Evolutionary conservation across 345 rosid genomes (phyloP), one percentile per base, ranked within the genome.

Genomic region (Rhodomyrtus tomentosa): DNA sequence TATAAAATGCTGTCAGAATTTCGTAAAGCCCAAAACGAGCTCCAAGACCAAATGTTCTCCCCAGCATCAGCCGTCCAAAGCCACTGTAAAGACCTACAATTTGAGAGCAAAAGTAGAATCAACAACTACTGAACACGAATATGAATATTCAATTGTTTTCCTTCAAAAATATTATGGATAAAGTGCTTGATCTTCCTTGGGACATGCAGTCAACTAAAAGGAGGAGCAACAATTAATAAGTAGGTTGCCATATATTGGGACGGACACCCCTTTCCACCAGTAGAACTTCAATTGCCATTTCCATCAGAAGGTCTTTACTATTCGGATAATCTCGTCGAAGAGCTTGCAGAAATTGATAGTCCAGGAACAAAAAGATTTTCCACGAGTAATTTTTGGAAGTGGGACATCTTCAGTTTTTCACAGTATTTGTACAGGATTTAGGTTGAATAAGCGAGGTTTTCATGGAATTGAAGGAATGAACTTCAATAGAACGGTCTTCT

Each of bases 1-100:
- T 95, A 86, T 84, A 91, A 84, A 90, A 96, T 80, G 98, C 98
- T 49, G 98, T 91, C 52, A 94, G 87, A 83, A 94, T 90, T 90
- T 96, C 98, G 87, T 93, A 96, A 54, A 89, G 87, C 59, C 99
- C 98, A 85, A 96, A 96, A 51, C 98, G 94, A 84, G 93, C 91
- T 84, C 96, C 98, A 56, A 93, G 18, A 50, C 98, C 94, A 7
- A 92, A 90, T 55, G 88, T 90, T 88, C 96, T 95, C 56, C 95
- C 98, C 51, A 91, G 79, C 12, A 89, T 91, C 85, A 91, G 91
- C 93, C 93, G 93, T 81, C 92, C 95, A 87, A 93, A 87, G 81
- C 98, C 98, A 85, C 90, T 92, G 84, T 91, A 96, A n/a, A 95
- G 87, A 89, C 98, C 99, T 95, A 84, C 83, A 88, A 40, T 74